Evolutionary conservation across 176 grass and related monocot genomes (phyloP).

Genomic region (Oryza coarctata): DNA sequence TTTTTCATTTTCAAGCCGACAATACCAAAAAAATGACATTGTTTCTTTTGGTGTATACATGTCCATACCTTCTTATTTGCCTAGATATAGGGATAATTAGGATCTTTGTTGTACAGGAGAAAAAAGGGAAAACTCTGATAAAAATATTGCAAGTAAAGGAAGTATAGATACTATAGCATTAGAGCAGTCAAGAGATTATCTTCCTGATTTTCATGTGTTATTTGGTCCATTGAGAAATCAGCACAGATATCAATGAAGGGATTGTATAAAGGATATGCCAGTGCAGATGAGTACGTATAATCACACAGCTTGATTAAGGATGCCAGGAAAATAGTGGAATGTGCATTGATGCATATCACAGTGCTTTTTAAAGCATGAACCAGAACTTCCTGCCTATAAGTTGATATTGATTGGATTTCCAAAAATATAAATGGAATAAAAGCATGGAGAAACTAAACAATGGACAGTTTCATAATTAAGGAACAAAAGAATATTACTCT

Average conservation of each 20-base stretch:
- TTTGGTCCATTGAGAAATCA: background rate
- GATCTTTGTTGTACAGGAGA: no score
- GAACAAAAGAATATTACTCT: constrained; percentile 53
- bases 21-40: no score
- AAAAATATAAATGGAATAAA: constrained; percentile 11
- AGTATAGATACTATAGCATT: no score
- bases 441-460: constrained; percentile 23
- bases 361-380: constrained; percentile 19
- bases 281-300: constrained; percentile 3
- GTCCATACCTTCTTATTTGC: no score
- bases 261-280: background rate
- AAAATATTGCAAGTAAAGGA: background rate
- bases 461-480: background rate
- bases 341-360: background rate
- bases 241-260: background rate
- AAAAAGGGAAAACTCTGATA: no score
- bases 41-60: no score
- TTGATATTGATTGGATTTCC: constrained; percentile 12
- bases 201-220: background rate
- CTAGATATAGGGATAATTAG: no score
- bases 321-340: no score
- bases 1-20: no score
- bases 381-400: background rate
- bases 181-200: background rate
- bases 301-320: background rate